Evolutionary conservation across 805 yeast genomes (phyloP).

Genomic region (Wickerhamiella domercqiae): DNA sequence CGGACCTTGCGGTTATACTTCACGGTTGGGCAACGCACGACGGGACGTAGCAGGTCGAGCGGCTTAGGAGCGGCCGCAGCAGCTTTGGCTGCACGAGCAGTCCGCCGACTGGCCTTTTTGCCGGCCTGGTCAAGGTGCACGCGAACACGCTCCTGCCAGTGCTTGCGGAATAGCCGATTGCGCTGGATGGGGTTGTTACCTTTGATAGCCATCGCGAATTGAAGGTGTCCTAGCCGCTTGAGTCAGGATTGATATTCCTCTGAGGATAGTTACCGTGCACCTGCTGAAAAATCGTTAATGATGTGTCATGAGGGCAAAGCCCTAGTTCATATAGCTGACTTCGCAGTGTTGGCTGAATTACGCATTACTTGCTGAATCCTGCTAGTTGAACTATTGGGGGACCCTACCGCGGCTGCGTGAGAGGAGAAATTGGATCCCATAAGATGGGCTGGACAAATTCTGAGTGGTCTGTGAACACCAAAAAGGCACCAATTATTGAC

Average conservation of each 20-base stretch:
- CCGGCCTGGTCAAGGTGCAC: slow-evolving; percentile 99
- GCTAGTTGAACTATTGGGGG: no score
- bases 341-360: neutral
- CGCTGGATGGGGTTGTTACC: slow-evolving; percentile 98
- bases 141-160: slow-evolving; percentile 99
- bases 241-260: neutral
- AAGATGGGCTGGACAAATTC: slow-evolving; percentile 11
- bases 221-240: neutral
- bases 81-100: slow-evolving; percentile 84
- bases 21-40: slow-evolving; percentile 97
- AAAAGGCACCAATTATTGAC: slow-evolving; percentile 61
- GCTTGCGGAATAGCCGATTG: slow-evolving; percentile 96
- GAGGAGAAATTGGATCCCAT: no score
- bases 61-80: slow-evolving; percentile 97
- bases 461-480: slow-evolving; percentile 57
- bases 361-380: no score
- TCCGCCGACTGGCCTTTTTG: slow-evolving; percentile 94
- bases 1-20: slow-evolving; percentile 98
- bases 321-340: neutral
- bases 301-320: neutral
- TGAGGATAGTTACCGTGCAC: neutral
- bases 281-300: slow-evolving; percentile 9
- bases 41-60: slow-evolving; percentile 88
- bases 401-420: neutral
- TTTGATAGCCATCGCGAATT: slow-evolving; percentile 59